These are phyloP conservation scores for Thielaviopsis populi DNA, from an alignment of 2,329 filamentous ascomycete species.

Conservation along the genomic window DNA sequence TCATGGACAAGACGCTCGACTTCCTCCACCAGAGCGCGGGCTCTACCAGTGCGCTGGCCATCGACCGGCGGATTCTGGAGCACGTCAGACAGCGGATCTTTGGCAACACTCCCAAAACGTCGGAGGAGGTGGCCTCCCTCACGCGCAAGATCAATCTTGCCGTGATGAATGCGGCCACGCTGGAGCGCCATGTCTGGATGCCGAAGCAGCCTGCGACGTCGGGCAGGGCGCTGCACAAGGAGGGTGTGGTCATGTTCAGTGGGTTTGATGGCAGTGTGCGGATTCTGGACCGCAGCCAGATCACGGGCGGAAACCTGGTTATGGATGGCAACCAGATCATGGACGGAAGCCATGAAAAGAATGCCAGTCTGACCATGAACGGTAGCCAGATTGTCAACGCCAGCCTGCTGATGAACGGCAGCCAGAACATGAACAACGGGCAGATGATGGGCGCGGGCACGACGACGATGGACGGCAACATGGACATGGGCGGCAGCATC, in stretches of 20 bases:
- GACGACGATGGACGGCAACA: neutral
- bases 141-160: slow-evolving; percentile 12
- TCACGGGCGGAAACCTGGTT: neutral
- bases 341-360: neutral
- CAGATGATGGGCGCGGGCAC: neutral
- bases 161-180: neutral
- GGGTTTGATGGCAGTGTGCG: neutral
- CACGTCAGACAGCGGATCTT: slow-evolving; percentile 36
- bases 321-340: neutral
- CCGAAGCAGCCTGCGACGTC: neutral
- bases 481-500: neutral
- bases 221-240: neutral
- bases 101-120: neutral
- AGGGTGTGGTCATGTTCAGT: neutral
- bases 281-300: neutral
- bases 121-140: neutral
- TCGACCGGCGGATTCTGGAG: slow-evolving; percentile 60
- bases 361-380: neutral
- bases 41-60: slow-evolving; percentile 58
- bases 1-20: slow-evolving; percentile 58
- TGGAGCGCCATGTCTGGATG: slow-evolving; percentile 6
- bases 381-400: neutral
- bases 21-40: slow-evolving; percentile 58
- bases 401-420: neutral
- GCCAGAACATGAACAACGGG: neutral